These are phyloP conservation scores for Metschnikowia noctiluminum DNA, from an alignment of 805 yeast genomes.

Conservation along the genomic window DNA sequence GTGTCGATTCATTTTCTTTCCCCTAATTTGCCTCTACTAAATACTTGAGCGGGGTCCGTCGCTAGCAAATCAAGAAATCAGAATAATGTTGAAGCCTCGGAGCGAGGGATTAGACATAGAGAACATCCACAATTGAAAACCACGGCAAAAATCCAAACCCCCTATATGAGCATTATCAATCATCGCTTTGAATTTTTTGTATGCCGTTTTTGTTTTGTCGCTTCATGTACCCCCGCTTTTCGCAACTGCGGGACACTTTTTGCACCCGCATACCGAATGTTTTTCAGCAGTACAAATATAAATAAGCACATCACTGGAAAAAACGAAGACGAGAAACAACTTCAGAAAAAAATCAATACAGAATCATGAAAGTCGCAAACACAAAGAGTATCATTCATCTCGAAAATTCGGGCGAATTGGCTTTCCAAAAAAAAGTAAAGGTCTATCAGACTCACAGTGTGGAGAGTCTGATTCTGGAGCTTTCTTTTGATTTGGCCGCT, in stretches of 20 bases:
- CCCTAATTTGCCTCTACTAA: too few relatives aligned
- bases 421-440: slow-evolving; percentile 8
- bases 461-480: slow-evolving; percentile 4
- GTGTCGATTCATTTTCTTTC: too few relatives aligned
- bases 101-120: too few relatives aligned
- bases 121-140: too few relatives aligned
- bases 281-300: too few relatives aligned
- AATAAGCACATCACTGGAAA: neutral
- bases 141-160: too few relatives aligned
- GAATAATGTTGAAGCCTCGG: too few relatives aligned
- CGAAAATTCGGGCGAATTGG: slow-evolving; percentile 8
- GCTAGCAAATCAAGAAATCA: too few relatives aligned
- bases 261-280: neutral
- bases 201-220: neutral
- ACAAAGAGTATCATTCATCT: slow-evolving; percentile 3
- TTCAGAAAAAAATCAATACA: too few relatives aligned
- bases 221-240: neutral
- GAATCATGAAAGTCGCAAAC: neutral
- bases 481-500: slow-evolving; percentile 4
- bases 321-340: neutral
- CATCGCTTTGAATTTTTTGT: too few relatives aligned
- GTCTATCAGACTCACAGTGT: slow-evolving; percentile 1
- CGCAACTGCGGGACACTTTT: neutral
- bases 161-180: too few relatives aligned
- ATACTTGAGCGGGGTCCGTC: too few relatives aligned